Evolutionary conservation across 495 filamentous ascomycete genomes (phyloP).

Genomic region (Astrocystis sublimbata): DNA sequence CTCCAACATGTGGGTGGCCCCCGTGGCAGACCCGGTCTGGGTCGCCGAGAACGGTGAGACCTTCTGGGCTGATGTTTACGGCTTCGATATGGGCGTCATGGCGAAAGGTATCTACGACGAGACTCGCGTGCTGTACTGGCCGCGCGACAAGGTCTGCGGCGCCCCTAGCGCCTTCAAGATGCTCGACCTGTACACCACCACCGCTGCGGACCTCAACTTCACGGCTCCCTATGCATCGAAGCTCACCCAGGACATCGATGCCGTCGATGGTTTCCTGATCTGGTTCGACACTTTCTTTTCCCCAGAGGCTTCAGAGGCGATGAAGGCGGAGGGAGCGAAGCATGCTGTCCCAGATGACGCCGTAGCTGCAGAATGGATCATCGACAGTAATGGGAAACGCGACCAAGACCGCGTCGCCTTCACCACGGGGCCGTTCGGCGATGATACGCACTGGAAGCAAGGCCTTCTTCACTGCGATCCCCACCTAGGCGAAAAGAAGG

Average conservation of each 20-base stretch:
- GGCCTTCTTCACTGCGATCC: slow-evolving; percentile 58
- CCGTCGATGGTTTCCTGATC: slow-evolving; percentile 71
- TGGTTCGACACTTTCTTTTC: slow-evolving; percentile 84
- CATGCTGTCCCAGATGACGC: slow-evolving; percentile 19
- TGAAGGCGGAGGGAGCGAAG: slow-evolving; percentile 23
- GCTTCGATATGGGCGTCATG: slow-evolving; percentile 94
- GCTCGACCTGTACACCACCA: slow-evolving; percentile 81
- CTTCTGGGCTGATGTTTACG: slow-evolving; percentile 99
- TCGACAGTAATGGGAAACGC: slow-evolving; percentile 23
- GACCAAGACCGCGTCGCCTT: slow-evolving; percentile 59
- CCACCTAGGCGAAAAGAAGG: slow-evolving; percentile 29
- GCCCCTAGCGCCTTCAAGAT: slow-evolving; percentile 68
- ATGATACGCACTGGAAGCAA: slow-evolving; percentile 85
- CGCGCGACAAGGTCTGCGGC: slow-evolving; percentile 76
- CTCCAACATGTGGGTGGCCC: slow-evolving; percentile 85
- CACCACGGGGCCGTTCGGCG: slow-evolving; percentile 74
- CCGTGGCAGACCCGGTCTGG: slow-evolving; percentile 84
- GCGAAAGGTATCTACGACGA: slow-evolving; percentile 81
- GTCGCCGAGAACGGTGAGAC: slow-evolving; percentile 79
- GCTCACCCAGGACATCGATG: slow-evolving; percentile 52
- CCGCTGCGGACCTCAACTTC: slow-evolving; percentile 73
- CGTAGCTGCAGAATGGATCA: slow-evolving; percentile 5
- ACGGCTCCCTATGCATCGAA: slow-evolving; percentile 59
- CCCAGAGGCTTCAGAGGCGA: slow-evolving; percentile 24
- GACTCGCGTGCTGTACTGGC: slow-evolving; percentile 60